Percentiles rank a stretch among this genome's conserved stretches.
Conservation (phyloP, 139 green algal species). For the Chlamydomonas sphaeroides region DNA sequence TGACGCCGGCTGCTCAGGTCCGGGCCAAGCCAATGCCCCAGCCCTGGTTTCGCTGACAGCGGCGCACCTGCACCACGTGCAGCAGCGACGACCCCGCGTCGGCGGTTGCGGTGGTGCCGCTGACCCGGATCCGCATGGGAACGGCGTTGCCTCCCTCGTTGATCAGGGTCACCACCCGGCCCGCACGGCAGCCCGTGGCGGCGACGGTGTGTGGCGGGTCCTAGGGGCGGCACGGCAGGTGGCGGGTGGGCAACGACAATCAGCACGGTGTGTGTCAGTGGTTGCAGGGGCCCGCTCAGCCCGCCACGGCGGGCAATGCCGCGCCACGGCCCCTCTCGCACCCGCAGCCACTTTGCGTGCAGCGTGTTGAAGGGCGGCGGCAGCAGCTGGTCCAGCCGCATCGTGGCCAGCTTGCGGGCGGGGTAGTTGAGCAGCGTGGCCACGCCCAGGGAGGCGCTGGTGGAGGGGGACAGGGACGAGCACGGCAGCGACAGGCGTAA, state of each 20-base stretch:
- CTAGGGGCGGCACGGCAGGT: not conserved
- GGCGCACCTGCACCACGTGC: slow-evolving; percentile 11
- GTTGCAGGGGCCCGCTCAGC: not conserved
- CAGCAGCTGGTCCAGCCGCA: slow-evolving; percentile 45
- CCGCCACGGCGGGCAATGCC: not conserved
- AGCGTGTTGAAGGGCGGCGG: slow-evolving; percentile 47
- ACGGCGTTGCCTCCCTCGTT: slow-evolving; percentile 36
- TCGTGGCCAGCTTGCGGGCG: slow-evolving; percentile 20
- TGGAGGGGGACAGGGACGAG: no score
- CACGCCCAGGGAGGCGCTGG: not conserved
- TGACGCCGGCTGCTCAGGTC: no score
- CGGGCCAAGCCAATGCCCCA: not conserved
- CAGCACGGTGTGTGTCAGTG: not conserved
- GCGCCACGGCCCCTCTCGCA: not conserved
- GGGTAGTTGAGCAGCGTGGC: no score
- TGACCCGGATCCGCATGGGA: slow-evolving; percentile 17
- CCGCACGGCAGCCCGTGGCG: slow-evolving; percentile 45
- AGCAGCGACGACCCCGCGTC: not conserved
- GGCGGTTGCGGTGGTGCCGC: no score
- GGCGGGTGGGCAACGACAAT: not conserved
- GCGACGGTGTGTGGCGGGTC: slow-evolving; percentile 2
- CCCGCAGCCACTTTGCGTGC: slow-evolving; percentile 56
- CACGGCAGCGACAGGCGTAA: no score
- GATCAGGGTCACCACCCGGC: slow-evolving; percentile 55
- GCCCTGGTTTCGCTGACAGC: not conserved